These are phyloP conservation scores for Tilletia walkeri DNA, from an alignment of 1,284 basidiomycete genomes.

Conservation along the genomic window DNA sequence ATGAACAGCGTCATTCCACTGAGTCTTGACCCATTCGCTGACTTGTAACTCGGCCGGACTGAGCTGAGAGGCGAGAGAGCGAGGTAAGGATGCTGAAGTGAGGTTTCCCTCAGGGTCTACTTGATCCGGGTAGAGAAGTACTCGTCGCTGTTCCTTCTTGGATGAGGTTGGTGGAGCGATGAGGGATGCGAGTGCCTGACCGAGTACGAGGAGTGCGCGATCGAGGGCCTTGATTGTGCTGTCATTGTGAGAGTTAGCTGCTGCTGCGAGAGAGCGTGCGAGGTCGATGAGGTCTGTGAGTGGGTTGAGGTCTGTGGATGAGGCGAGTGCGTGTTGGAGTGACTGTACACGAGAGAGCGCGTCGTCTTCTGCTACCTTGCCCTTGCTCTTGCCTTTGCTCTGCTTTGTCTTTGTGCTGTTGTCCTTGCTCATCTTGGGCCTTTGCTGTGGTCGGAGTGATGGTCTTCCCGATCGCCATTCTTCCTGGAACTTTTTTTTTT, in stretches of 20 bases:
- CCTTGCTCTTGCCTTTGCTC: background rate
- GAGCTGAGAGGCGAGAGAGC: background rate
- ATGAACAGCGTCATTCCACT: conserved; percentile 45
- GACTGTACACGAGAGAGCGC: conserved; percentile 16
- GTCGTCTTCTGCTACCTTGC: background rate
- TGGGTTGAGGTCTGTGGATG: conserved; percentile 46
- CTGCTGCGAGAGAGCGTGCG: conserved; percentile 22
- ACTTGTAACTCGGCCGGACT: conserved; percentile 34
- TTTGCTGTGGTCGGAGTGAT: background rate
- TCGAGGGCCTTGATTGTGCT: conserved; percentile 27
- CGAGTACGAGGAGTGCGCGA: conserved; percentile 31
- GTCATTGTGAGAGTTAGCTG: background rate
- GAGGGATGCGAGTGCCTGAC: conserved; percentile 25
- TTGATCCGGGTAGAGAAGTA: conserved; percentile 12
- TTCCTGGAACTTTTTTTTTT: conserved; percentile 3
- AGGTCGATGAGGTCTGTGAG: conserved; percentile 40
- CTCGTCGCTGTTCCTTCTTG: background rate
- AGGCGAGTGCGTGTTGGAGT: conserved; percentile 33
- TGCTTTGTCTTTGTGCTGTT: background rate
- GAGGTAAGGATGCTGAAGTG: conserved; percentile 4
- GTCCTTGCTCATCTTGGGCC: background rate
- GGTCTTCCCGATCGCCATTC: background rate
- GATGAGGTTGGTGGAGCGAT: background rate
- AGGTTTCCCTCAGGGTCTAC: conserved; percentile 14
- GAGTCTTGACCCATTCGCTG: conserved; percentile 41